These are phyloP conservation scores for Fusarium sulawesiense DNA, from an alignment of 2,329 filamentous ascomycete species.

Conservation along the genomic window DNA sequence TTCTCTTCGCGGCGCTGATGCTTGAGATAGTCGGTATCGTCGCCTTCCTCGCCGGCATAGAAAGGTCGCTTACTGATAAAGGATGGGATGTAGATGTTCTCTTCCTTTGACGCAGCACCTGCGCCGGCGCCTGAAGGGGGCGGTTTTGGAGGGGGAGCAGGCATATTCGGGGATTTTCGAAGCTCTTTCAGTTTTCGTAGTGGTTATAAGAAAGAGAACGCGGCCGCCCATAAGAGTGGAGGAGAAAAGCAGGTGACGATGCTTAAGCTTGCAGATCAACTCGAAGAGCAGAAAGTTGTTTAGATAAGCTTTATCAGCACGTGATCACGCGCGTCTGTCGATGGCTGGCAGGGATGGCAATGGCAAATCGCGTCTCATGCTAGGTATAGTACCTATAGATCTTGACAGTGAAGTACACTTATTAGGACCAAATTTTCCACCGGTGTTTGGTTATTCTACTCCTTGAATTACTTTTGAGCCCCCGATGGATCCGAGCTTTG, in stretches of 20 bases:
- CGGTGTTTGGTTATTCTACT: neutral
- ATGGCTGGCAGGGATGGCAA: conserved; percentile 11
- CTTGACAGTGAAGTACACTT: conserved; percentile 5
- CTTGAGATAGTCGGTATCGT: conserved; percentile 89
- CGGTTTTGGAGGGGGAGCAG: conserved; percentile 50
- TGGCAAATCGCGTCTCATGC: conserved; percentile 23
- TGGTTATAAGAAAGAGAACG: neutral
- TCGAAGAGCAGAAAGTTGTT: conserved; percentile 7
- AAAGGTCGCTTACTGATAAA: conserved; percentile 99
- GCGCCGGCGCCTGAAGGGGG: conserved; percentile 53
- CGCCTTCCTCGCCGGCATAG: conserved; percentile 84
- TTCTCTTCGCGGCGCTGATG: conserved; percentile 81
- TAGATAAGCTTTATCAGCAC: conserved; percentile 41
- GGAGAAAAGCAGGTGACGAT: neutral
- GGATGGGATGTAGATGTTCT: conserved; percentile 97
- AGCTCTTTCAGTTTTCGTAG: neutral
- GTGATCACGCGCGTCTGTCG: conserved; percentile 24
- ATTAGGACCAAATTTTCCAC: neutral
- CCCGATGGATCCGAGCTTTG: conserved; percentile 35
- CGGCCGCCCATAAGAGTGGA: neutral
- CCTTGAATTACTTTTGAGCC: neutral
- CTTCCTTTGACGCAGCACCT: conserved; percentile 75
- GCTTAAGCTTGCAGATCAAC: conserved; percentile 8
- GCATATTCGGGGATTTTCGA: neutral
- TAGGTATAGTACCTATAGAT: neutral